Percentiles rank a stretch among this genome's conserved stretches.
These are phyloP conservation scores for Chrysoporthe deuterocubensis DNA, from an alignment of 2,329 filamentous ascomycete genomes.

Conservation along the genomic window DNA sequence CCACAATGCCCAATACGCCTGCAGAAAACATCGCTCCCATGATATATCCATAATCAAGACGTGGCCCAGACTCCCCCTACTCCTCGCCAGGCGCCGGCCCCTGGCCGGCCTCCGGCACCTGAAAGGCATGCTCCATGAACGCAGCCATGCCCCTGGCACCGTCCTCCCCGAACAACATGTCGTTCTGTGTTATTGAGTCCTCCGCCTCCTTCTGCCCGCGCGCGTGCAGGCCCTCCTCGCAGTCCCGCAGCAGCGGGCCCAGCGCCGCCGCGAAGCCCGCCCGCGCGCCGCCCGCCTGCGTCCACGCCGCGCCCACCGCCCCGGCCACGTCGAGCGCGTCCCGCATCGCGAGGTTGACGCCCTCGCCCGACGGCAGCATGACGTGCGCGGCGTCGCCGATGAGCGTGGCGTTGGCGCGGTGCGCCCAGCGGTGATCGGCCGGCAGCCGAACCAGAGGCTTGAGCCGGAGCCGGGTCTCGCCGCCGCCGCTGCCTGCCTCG, in stretches of 20 bases:
- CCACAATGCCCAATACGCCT: no score
- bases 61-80: no score
- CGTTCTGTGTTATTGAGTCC: constrained; percentile 25
- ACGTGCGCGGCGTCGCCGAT: constrained; percentile 61
- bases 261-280: constrained; percentile 29
- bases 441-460: constrained; percentile 47
- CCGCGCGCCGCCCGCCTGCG: background rate
- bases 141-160: constrained; percentile 19
- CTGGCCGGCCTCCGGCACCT: background rate
- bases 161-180: constrained; percentile 29
- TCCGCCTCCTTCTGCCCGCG: constrained; percentile 26
- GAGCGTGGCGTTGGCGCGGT: constrained; percentile 48
- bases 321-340: constrained; percentile 51
- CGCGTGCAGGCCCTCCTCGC: constrained; percentile 33
- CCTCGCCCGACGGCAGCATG: constrained; percentile 57
- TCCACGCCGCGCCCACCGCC: constrained; percentile 34
- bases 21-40: no score
- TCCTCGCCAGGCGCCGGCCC: background rate
- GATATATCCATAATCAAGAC: no score
- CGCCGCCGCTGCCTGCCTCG: background rate
- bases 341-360: constrained; percentile 57
- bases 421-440: constrained; percentile 46
- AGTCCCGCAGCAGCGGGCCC: constrained; percentile 30
- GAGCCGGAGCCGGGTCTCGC: constrained; percentile 29
- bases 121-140: constrained; percentile 11